Evolutionary conservation across 352 stramenopile species (phyloP).

Genomic region (Globisporangium paddicum): DNA sequence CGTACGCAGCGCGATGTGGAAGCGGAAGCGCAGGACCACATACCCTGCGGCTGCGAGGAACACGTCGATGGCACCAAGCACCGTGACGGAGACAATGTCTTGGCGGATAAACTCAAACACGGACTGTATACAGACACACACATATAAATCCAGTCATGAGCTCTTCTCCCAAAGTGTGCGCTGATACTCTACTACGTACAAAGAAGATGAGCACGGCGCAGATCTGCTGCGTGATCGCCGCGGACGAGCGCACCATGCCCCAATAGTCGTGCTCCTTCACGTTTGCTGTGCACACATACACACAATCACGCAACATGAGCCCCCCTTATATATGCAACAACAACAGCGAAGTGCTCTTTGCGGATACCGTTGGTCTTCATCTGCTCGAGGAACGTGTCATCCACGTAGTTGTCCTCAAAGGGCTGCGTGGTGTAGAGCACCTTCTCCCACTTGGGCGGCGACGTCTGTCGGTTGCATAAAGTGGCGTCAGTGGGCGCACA

Average conservation of each 20-base stretch:
- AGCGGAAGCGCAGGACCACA: constrained; percentile 38
- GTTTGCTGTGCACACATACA: constrained; percentile 39
- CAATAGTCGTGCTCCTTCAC: constrained; percentile 81
- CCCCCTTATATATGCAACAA: background rate
- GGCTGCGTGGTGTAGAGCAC: constrained; percentile 86
- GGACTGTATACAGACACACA: constrained; percentile 37
- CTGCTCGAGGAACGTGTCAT: constrained; percentile 86
- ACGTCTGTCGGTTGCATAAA: background rate
- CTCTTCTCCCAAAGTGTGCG: background rate
- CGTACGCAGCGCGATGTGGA: constrained; percentile 34
- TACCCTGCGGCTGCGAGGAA: constrained; percentile 54
- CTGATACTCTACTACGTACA: constrained; percentile 30
- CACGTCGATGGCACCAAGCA: constrained; percentile 55
- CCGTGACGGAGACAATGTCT: constrained; percentile 42
- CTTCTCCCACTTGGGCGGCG: constrained; percentile 59
- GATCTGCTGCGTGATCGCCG: constrained; percentile 87
- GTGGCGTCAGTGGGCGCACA: background rate
- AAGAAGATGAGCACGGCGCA: constrained; percentile 88
- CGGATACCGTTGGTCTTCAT: constrained; percentile 83
- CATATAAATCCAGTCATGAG: background rate
- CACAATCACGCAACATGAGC: background rate
- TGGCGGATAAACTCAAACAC: constrained; percentile 72
- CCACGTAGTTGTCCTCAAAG: constrained; percentile 90
- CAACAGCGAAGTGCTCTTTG: background rate
- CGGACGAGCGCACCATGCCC: constrained; percentile 78